Percentiles rank a stretch among this genome's conserved stretches.
These are phyloP conservation scores for barley (Hordeum vulgare) DNA, from an alignment of 176 grass and related monocot genomes.

Conservation along the genomic window MorexV3_pseudomolecules_assembly NC_058520.1:616642094-616642593, in stretches of 20 bases:
- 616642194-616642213: neutral
- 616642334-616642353: neutral
- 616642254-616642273: neutral
- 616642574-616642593: constrained; percentile 82
- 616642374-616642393: constrained; percentile 40
- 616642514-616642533: constrained; percentile 10
- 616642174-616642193: neutral
- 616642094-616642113: neutral
- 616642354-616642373: too few species aligned
- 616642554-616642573: constrained; percentile 44
- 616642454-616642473: constrained; percentile 24
- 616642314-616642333: neutral
- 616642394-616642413: constrained; percentile 61
- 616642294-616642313: neutral
- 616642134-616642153: neutral
- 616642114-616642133: too few species aligned
- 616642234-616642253: neutral
- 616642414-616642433: constrained; percentile 35
- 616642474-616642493: constrained; percentile 20
- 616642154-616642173: neutral
- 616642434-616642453: constrained; percentile 21
- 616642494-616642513: constrained; percentile 31
- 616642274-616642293: neutral
- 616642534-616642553: constrained; percentile 23
- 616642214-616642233: neutral